Base-by-base conservation (phyloP, 495 filamentous ascomycete genomes). In the Pseudoneurospora amorphoporcata region DNA sequence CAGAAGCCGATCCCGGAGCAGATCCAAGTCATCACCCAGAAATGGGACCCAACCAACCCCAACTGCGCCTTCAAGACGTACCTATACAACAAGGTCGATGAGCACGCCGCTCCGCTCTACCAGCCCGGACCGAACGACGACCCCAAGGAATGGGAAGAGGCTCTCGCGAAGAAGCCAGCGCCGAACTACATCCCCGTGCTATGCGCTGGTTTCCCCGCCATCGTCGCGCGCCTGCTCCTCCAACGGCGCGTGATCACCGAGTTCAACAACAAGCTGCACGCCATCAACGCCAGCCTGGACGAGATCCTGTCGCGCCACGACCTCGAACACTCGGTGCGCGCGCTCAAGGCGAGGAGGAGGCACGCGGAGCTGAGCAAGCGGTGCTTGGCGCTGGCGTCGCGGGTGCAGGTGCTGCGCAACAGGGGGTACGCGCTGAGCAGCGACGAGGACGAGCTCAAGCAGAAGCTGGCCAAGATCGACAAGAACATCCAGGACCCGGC, bases 331-430 rank as follows among this genome's bases (percentile, higher is more conserved):
- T 91, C 89, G 42, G 89, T 94, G 69, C 89, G 93, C 74, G 88
- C 94, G 23, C 87, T 91, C 69, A 94, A 95, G 73, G 93, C 92
- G 32, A 87, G 90, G 71, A 87, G 94, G 72, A 91, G 90, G 77
- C 95, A 98, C 79, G 85, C 90, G 9, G 88, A 91, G 41, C 83
- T 97, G 53, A 91, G 90, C 76, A 91, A 93, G 76, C 89, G 96
- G 58, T 94, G 91, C 75, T 83, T 98, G 19, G 87, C 90, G 10
- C 86, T 99, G 37, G 95, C 95, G 2, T 92, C 94, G 9, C 94
- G 95, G 80, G 94, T 95, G 0, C 95, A 99, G 81, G 89, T 97
- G 29, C 81, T 98, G 80, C 88, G 94, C 71, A 98, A 97, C 78
- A 81, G 94, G 53, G 95, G 96, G 12, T 99, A 98, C 80, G 93